These are phyloP conservation scores for Flaveria bidentis DNA, from an alignment of 129 eudicot species.

Conservation along the genomic window DNA sequence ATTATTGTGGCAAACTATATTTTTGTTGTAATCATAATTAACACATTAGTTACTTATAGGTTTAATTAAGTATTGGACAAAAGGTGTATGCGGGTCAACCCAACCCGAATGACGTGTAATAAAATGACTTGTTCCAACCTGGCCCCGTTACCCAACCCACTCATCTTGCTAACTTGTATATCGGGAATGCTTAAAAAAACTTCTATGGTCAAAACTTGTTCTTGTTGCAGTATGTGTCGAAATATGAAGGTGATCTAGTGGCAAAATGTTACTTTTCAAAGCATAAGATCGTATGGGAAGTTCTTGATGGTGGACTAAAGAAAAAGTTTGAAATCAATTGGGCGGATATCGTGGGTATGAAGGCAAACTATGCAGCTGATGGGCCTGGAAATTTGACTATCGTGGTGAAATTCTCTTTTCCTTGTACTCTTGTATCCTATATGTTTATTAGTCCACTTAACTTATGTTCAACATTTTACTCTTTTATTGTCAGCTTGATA, in stretches of 20 bases:
- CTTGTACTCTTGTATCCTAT: background rate
- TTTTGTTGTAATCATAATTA: conserved; percentile 7
- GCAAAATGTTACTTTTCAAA: conserved; percentile 91
- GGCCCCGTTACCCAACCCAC: background rate
- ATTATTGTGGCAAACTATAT: background rate
- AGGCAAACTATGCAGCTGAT: conserved; percentile 58
- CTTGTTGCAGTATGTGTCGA: conserved; percentile 68
- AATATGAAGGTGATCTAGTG: conserved; percentile 77
- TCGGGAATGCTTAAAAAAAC: background rate
- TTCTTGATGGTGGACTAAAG: conserved; percentile 87
- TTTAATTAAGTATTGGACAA: background rate
- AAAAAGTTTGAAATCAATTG: conserved; percentile 87
- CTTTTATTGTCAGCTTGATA: conserved; percentile 54
- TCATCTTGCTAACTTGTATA: background rate
- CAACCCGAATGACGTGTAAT: background rate
- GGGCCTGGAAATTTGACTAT: conserved; percentile 65
- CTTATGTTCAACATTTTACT: conserved; percentile 12
- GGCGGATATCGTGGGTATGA: conserved; percentile 78
- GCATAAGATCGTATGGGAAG: conserved; percentile 95
- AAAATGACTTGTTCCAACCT: background rate
- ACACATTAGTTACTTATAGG: background rate
- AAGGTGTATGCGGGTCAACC: background rate
- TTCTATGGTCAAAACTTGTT: conserved; percentile 10
- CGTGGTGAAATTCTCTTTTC: conserved; percentile 48
- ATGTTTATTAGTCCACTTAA: conserved; percentile 7